Evolutionary conservation across 306 rosid genomes (phyloP), one percentile per base, ranked within the genome.

Genomic region (Prunus padus): DNA sequence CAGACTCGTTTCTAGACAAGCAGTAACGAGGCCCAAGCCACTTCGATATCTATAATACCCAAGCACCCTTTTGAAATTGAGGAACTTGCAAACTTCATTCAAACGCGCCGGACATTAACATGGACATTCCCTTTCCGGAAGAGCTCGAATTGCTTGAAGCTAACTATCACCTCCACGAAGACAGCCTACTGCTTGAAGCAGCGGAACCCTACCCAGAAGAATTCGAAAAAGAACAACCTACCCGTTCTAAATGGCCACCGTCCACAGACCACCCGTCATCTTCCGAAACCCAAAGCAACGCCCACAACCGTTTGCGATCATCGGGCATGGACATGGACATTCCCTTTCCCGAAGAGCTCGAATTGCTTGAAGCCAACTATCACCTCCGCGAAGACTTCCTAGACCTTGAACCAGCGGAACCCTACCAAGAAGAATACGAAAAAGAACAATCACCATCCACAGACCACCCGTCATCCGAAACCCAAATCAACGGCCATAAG

Each of bases 61-160:
- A 37, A 37, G 42, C 9, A 6, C 9, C 42, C 42, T 37, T 5
- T 37, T 6, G 42, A 37, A 37, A 37, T 37, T 37, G 28, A 20
- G 20, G 61, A 9, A 20, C 28, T 10, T 20, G 61, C 23, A 11
- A 55, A 55, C 23, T 22, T 55, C 28, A 55, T 55, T 23, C 56
- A 51, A 51, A 51, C 56, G 28, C 61, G 61, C 28, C 31, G 76
- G 91, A 85, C 50, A 81, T 74, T 88, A 92, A 86, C 22, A 88
- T 88, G 84, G 95, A 91, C 65, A 77, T 89, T 79, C 98, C 92
- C 22, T 78, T 87, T n/a, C 92, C 91, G 1, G 96, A 93, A 67
- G 97, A 92, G 79, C 95, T 92, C 40, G 97, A 94, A 66, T 74
- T 88, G 65, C 96, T 90, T n/a, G 98, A 94, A 80, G 92, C 96